Conservation (phyloP, 257 asterid genomes). For the Solanum chmielewskii region DNA sequence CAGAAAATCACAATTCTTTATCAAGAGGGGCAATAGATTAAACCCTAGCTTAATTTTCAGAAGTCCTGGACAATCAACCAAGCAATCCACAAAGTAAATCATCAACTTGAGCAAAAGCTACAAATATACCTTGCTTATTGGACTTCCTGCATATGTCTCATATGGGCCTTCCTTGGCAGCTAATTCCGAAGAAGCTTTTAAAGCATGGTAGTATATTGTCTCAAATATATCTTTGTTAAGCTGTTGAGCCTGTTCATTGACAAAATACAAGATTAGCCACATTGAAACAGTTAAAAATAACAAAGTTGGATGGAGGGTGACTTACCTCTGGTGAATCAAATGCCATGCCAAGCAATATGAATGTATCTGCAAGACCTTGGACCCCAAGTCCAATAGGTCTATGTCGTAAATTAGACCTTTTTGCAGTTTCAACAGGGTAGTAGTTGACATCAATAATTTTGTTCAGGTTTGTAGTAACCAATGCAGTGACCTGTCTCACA, state of each 20-base stretch:
- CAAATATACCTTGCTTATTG: slow-evolving; percentile 71
- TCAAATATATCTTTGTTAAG: slow-evolving; percentile 90
- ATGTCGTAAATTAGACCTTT: slow-evolving; percentile 70
- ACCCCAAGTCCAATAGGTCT: slow-evolving; percentile 97
- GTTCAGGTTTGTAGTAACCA: slow-evolving; percentile 73
- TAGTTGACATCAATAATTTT: slow-evolving; percentile 79
- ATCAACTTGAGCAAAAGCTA: background rate
- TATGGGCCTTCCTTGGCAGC: slow-evolving; percentile 70
- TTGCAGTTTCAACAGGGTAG: slow-evolving; percentile 96
- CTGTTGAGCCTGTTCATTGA: slow-evolving; percentile 66
- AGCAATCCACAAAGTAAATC: background rate
- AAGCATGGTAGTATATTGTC: slow-evolving; percentile 84
- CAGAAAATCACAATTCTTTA: background rate
- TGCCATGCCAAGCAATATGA: slow-evolving; percentile 94
- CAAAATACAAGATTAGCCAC: background rate
- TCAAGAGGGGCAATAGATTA: background rate
- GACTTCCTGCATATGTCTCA: slow-evolving; percentile 75
- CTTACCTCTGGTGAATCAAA: slow-evolving; percentile 94
- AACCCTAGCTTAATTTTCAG: background rate
- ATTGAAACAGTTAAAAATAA: background rate
- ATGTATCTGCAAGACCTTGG: slow-evolving; percentile 94
- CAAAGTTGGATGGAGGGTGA: background rate
- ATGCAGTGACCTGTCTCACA: slow-evolving; percentile 52
- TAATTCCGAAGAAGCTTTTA: slow-evolving; percentile 74
- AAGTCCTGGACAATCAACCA: background rate